These are phyloP conservation scores for Saccharomycopsis vini DNA, from an alignment of 805 yeast species.

Conservation along the genomic window DNA sequence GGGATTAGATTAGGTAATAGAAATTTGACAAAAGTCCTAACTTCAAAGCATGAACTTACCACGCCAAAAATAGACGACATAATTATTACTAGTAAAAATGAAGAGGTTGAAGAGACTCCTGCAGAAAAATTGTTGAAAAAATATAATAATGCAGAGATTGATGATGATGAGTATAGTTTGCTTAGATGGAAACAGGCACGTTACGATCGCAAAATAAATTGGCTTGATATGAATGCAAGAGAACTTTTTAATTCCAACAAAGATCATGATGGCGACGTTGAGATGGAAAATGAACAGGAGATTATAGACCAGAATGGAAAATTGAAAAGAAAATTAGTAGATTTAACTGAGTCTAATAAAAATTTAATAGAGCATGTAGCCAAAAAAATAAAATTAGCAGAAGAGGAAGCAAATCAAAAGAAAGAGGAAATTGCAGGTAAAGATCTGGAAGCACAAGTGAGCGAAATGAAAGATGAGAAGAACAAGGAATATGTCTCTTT, in stretches of 20 bases:
- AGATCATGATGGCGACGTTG: neutral
- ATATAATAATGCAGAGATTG: neutral
- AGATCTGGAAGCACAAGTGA: too few relatives aligned
- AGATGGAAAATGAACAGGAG: neutral
- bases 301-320: neutral
- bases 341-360: too few relatives aligned
- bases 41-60: neutral
- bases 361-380: too few relatives aligned
- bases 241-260: too few relatives aligned
- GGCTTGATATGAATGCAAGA: too few relatives aligned
- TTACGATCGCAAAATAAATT: neutral
- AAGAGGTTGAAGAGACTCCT: neutral
- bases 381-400: too few relatives aligned
- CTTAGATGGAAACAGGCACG: conserved; percentile 11
- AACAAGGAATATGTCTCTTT: too few relatives aligned
- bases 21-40: conserved; percentile 13
- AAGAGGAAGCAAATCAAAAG: too few relatives aligned
- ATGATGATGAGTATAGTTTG: neutral
- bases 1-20: conserved; percentile 16
- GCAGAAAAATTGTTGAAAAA: neutral
- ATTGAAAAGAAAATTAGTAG: neutral
- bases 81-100: too few relatives aligned
- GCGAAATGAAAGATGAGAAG: too few relatives aligned
- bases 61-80: neutral
- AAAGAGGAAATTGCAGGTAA: too few relatives aligned